Evolutionary conservation across 306 rosid genomes (phyloP), one percentile per base, ranked within the genome.

Genomic region (Clitoria ternatea): DNA sequence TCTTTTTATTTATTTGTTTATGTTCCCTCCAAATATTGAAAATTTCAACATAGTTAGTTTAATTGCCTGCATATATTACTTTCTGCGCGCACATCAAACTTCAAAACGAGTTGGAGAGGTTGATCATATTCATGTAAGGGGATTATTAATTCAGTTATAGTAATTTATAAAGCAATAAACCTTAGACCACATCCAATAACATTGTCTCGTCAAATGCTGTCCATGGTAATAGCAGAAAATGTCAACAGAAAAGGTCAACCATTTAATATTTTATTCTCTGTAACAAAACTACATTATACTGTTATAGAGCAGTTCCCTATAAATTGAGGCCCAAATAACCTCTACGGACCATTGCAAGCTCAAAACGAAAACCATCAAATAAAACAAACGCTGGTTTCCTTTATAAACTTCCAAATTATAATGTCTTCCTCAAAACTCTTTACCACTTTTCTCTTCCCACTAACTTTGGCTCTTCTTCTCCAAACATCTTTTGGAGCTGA

Each of bases 401-500:
- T 9, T 9, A 11, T 19, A 8, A 29, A 15, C 56, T 40, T 57
- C 60, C 29, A 63, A 12, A n/a, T n/a, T n/a, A n/a, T n/a, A 15
- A 74, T 47, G 74, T 15, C 69, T 42, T 56, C 73, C 47, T 27
- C 73, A 53, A 74, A 64, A 18, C 14, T 47, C 69, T 9, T 23
- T 14, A 2, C 63, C 61, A 12, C 43, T 7, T 4, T 0, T 1
- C 29, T 62, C 23, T 11, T 79, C 12, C 11, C 54, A 11, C 23
- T 78, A 20, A 23, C 40, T 37, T 39, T 64, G 20, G 27, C 27
- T 68, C 44, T 80, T n/a, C 10, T 75, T 35, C 66, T 66, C 57
- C 79, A 32, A 24, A n/a, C 76, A 23, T 79, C 70, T 67, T 11
- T 49, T 19, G 86, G 81, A 6, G 79, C 74, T 0, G 32, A 66